These are phyloP conservation scores for Coniosporium uncinatum DNA, from an alignment of 2,329 filamentous ascomycete species.

Conservation along the genomic window DNA sequence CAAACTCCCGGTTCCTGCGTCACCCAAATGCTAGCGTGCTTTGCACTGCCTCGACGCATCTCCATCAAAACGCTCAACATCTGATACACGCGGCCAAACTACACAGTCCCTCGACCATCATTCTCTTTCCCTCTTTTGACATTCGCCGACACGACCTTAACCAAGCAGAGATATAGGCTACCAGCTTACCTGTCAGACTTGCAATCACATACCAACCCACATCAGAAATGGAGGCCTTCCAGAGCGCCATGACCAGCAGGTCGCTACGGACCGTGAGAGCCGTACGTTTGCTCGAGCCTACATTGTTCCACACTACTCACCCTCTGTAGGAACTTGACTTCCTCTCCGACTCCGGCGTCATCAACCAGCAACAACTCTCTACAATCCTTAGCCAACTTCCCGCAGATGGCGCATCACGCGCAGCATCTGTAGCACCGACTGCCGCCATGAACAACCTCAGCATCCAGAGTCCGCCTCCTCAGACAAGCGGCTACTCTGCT, in stretches of 20 bases:
- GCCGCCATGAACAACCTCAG: slow-evolving; percentile 22
- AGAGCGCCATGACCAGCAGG: slow-evolving; percentile 66
- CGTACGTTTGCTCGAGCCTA: slow-evolving; percentile 40
- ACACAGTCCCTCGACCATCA: too few species aligned
- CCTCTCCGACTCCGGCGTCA: slow-evolving; percentile 76
- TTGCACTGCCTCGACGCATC: too few species aligned
- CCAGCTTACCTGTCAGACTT: too few species aligned
- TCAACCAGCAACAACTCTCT: slow-evolving; percentile 70
- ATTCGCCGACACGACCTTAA: too few species aligned
- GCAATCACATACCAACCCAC: too few species aligned
- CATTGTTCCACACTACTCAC: slow-evolving; percentile 1
- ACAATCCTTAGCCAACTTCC: slow-evolving; percentile 72
- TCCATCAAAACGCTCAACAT: too few species aligned
- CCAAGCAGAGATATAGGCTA: too few species aligned
- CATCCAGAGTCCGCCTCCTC: slow-evolving; percentile 9
- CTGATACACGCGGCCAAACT: too few species aligned
- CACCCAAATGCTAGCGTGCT: too few species aligned
- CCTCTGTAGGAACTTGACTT: slow-evolving; percentile 75
- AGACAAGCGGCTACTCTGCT: slow-evolving; percentile 9
- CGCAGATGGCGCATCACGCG: slow-evolving; percentile 52
- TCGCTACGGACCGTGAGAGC: slow-evolving; percentile 85
- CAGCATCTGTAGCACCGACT: slow-evolving; percentile 19
- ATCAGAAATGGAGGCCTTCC: slow-evolving; percentile 39
- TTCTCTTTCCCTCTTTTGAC: too few species aligned
- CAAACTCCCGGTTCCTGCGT: too few species aligned